These are phyloP conservation scores for Boletus subparvulus DNA, from an alignment of 768 basidiomycete species.

Conservation along the genomic window DNA sequence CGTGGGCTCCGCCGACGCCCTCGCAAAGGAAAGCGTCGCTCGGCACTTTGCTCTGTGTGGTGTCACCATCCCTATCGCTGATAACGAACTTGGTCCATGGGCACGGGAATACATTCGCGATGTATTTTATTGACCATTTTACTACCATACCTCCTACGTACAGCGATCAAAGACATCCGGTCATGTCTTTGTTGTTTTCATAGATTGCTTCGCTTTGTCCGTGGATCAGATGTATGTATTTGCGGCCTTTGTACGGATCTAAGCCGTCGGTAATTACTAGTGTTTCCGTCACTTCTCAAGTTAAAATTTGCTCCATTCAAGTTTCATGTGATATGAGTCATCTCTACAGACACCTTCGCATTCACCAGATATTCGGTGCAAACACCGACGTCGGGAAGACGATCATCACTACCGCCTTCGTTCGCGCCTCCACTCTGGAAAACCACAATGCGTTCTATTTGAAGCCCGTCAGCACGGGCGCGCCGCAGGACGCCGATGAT, in stretches of 20 bases:
- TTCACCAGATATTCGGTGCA: slow-evolving; percentile 92
- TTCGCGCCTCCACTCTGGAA: slow-evolving; percentile 66
- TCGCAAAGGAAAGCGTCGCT: slow-evolving; percentile 36
- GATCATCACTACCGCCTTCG: slow-evolving; percentile 80
- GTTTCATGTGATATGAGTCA: slow-evolving; percentile 56
- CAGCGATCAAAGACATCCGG: slow-evolving; percentile 25
- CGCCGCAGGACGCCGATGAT: slow-evolving; percentile 79
- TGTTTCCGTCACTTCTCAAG: background rate
- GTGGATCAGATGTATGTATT: slow-evolving; percentile 5
- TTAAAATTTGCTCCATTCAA: background rate
- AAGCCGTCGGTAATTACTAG: background rate
- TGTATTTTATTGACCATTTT: slow-evolving; percentile 24
- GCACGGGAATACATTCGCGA: slow-evolving; percentile 36
- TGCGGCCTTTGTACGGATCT: slow-evolving; percentile 23
- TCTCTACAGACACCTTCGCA: slow-evolving; percentile 80
- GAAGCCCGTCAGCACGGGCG: slow-evolving; percentile 93
- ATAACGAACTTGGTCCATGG: slow-evolving; percentile 40
- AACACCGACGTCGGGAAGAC: slow-evolving; percentile 98
- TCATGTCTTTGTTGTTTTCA: slow-evolving; percentile 24
- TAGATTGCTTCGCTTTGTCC: slow-evolving; percentile 8
- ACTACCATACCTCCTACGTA: slow-evolving; percentile 16
- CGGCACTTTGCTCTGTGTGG: slow-evolving; percentile 45
- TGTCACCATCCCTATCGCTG: slow-evolving; percentile 36
- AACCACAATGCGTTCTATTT: slow-evolving; percentile 61
- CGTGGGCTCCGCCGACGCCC: slow-evolving; percentile 25